These are phyloP conservation scores for Chalciporus piperatoides DNA, from an alignment of 1,284 basidiomycete species.

Conservation along the genomic window DNA sequence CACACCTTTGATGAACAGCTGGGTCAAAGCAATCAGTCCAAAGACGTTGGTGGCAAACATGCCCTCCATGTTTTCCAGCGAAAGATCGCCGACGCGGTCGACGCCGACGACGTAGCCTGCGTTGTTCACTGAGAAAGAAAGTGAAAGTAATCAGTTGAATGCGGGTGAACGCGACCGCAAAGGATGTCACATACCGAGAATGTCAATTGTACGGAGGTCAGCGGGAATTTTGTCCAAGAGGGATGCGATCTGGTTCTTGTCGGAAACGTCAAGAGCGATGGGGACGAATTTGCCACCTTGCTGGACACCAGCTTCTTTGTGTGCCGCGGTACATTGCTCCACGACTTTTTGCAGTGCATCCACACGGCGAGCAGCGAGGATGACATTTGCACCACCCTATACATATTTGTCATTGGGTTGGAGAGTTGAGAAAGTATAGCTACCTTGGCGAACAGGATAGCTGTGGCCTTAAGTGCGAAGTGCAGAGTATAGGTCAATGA, in stretches of 20 bases:
- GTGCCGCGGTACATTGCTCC: constrained; percentile 63
- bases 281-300: constrained; percentile 68
- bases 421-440: constrained; percentile 6
- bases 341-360: constrained; percentile 64
- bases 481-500: background rate
- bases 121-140: constrained; percentile 64
- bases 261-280: constrained; percentile 72
- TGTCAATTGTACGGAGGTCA: constrained; percentile 65
- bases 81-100: constrained; percentile 79
- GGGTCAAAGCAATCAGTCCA: constrained; percentile 82
- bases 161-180: background rate
- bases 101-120: constrained; percentile 84
- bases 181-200: constrained; percentile 54
- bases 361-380: constrained; percentile 66
- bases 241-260: constrained; percentile 62
- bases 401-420: constrained; percentile 1
- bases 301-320: constrained; percentile 67
- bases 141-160: background rate
- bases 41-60: constrained; percentile 96
- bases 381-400: constrained; percentile 75
- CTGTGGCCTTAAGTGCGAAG: constrained; percentile 66
- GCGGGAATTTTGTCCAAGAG: constrained; percentile 68
- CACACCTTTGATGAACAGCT: constrained; percentile 70
- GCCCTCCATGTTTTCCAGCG: constrained; percentile 69
- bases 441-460: constrained; percentile 81